Base-by-base conservation (phyloP, 768 basidiomycete genomes). In the Russula emetica region DNA sequence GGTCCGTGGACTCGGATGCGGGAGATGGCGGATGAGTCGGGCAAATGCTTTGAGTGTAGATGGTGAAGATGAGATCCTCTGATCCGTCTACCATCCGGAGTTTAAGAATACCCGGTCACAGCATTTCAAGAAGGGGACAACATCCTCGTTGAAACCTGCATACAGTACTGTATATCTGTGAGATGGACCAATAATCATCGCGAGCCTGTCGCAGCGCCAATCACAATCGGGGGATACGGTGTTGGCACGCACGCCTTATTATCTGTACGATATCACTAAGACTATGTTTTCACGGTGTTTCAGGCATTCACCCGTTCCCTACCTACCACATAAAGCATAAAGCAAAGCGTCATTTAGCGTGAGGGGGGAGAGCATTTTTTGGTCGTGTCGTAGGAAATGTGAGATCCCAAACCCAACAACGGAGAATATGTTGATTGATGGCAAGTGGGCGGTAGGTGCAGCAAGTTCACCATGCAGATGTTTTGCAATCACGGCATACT, bases 21-120 rank as follows among this genome's bases (percentile, higher is more conserved):
- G 45, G 88, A 90, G 74, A 92, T 92, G 88, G 80, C 90, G 2
- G 83, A 86, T 14, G 78, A 85, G 64, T 79, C 80, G 66, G 0
- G 74, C 82, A 22, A 22, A 62, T 76, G 14, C 30, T 72, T 93
- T 52, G 78, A 73, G 51, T 87, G 88, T 13, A 50, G 87, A 88
- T 24, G 89, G 92, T 71, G 86, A 88, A 69, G 82, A 92, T 72
- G 86, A 89, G 69, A 82, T 92, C 9, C 85, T 16, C 79, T 92
- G 28, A 92, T 93, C 49, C 87, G 87, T 67, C 90, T 88, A 10
- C 90, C 92, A 0, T 90, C 88, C 58, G 91, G 92, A 5, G 90
- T 90, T 36, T 91, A 73, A 72, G 32, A 34, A n/a, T 20, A 44
- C 49, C 51, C 30, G 58, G 59, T 64, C 47, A n/a, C 9, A 36